Conservation (phyloP, 2,329 filamentous ascomycete genomes). For the Paramyrothecium roridum region DNA sequence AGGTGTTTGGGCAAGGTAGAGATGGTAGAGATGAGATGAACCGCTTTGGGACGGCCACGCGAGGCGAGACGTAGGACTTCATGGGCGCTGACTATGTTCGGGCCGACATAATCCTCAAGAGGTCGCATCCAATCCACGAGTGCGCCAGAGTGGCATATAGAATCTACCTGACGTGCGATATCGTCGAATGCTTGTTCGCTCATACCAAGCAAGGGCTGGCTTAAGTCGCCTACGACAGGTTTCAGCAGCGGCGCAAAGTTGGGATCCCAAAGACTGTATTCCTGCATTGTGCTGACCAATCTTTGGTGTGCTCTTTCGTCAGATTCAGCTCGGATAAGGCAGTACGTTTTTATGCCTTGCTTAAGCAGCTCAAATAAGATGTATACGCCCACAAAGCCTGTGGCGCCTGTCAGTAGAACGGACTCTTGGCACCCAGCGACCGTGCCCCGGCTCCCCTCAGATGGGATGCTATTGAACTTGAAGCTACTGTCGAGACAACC, state of each 20-base stretch:
- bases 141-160: constrained; percentile 10
- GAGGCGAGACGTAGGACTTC: constrained; percentile 7
- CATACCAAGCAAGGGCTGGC: constrained; percentile 2
- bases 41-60: not conserved
- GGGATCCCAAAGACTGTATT: constrained; percentile 8
- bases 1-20: constrained; percentile 6
- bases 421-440: not conserved
- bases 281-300: constrained; percentile 2
- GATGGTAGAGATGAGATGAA: constrained; percentile 12
- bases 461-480: constrained; percentile 1
- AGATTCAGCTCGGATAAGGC: constrained; percentile 5
- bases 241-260: constrained; percentile 2
- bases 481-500: constrained; percentile 7
- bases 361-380: constrained; percentile 9
- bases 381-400: constrained; percentile 11
- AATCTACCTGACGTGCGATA: constrained; percentile 4
- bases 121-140: constrained; percentile 12
- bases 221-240: constrained; percentile 8
- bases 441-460: not conserved
- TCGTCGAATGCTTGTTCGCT: not conserved
- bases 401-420: constrained; percentile 5
- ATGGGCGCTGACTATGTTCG: constrained; percentile 11
- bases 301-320: constrained; percentile 1
- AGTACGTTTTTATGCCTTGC: constrained; percentile 5
- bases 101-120: constrained; percentile 11